Percentiles rank a stretch among this genome's conserved stretches.
These are phyloP conservation scores for Sporothrix sp. DNA, from an alignment of 2,329 filamentous ascomycete species.

Conservation along the genomic window DNA sequence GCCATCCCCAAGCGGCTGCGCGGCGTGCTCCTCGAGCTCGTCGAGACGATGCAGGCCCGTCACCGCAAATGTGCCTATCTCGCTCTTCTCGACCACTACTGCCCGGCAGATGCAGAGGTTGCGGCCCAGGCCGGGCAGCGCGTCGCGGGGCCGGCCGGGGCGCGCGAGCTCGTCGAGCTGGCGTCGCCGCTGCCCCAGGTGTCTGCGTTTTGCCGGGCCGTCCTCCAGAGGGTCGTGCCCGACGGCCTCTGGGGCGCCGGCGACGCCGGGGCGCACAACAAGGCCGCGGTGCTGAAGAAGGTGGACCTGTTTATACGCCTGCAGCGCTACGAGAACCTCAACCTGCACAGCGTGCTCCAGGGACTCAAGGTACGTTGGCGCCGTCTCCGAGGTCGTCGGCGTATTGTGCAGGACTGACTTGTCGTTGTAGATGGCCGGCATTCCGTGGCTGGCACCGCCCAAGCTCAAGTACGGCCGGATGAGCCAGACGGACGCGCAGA, in stretches of 20 bases:
- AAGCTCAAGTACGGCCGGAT: constrained; percentile 42
- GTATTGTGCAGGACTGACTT: neutral
- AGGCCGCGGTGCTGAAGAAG: constrained; percentile 48
- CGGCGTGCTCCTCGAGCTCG: constrained; percentile 48
- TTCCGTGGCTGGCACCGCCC: constrained; percentile 63
- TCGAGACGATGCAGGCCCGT: constrained; percentile 57
- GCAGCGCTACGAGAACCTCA: constrained; percentile 71
- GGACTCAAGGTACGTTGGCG: constrained; percentile 54
- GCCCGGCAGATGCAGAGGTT: constrained; percentile 38
- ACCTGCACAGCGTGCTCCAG: constrained; percentile 67
- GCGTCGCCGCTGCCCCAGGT: constrained; percentile 60
- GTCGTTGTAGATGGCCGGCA: constrained; percentile 46
- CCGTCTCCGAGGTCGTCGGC: neutral
- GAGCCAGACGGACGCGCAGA: constrained; percentile 60
- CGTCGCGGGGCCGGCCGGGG: no score
- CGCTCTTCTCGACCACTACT: constrained; percentile 73
- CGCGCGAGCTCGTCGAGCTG: constrained; percentile 48
- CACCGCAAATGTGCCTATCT: constrained; percentile 70
- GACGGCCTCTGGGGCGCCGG: constrained; percentile 61
- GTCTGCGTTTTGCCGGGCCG: constrained; percentile 78
- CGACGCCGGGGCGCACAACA: constrained; percentile 48
- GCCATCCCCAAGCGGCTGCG: constrained; percentile 58
- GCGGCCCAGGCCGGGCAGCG: no score
- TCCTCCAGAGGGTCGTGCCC: constrained; percentile 63
- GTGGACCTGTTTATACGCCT: constrained; percentile 71